Evolutionary conservation across 106 monocot genomes (phyloP).

Genomic region (Hemerocallis citrina): DNA sequence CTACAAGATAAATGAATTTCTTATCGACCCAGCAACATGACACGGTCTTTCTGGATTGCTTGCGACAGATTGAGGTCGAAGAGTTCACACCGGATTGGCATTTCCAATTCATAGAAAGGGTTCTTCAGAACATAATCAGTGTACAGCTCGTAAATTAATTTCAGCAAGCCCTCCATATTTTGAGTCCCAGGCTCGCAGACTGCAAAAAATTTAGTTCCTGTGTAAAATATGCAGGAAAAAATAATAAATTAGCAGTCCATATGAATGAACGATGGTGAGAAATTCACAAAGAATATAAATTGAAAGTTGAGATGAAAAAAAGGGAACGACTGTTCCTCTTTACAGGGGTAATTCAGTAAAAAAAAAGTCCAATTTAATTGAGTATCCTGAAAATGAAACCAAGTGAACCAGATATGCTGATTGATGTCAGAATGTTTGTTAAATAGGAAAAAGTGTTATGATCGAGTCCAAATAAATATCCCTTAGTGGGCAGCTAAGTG

Average conservation of each 20-base stretch:
- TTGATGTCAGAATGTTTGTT: no score
- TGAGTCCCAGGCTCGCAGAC: conserved; percentile 70
- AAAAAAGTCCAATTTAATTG: no score
- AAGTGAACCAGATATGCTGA: no score
- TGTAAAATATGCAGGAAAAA: background rate
- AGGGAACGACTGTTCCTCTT: no score
- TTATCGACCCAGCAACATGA: conserved; percentile 60
- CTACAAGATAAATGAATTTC: background rate
- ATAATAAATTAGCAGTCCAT: background rate
- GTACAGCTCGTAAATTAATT: conserved; percentile 81
- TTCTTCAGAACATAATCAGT: conserved; percentile 94
- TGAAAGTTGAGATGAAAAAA: no score
- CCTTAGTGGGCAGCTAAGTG: no score
- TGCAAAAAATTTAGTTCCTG: conserved; percentile 94
- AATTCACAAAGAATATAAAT: no score
- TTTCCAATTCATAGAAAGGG: conserved; percentile 99
- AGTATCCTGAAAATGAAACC: no score
- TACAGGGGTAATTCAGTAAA: no score
- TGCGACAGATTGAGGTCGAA: conserved; percentile 85
- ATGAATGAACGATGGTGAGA: background rate
- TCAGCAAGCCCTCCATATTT: conserved; percentile 73
- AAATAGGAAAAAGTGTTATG: no score
- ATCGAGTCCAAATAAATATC: no score
- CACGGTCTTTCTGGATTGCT: conserved; percentile 69
- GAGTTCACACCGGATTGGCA: conserved; percentile 96